phyloP scores from a whole-genome alignment of 164 flowering plant genomes.

The Malania oleifera region DNA sequence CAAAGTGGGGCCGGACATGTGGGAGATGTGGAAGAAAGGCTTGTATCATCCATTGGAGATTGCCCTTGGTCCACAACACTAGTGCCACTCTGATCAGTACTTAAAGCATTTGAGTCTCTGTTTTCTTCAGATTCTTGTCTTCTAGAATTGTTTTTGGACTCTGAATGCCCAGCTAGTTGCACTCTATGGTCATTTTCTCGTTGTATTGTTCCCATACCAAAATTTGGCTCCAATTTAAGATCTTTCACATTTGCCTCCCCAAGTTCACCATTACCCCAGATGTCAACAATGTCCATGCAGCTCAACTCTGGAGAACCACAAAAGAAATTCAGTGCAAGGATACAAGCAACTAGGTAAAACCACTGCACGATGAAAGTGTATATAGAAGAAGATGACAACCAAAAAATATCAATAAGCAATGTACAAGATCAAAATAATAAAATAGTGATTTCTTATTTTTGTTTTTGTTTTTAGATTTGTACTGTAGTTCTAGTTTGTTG shows the following conservation, averaged over 20 bases:
- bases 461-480: too few relatives aligned
- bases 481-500: too few relatives aligned
- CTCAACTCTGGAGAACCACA: constrained; percentile 39
- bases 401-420: too few relatives aligned
- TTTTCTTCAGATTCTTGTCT: constrained; percentile 34
- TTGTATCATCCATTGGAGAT: constrained; percentile 37
- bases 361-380: neutral
- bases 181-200: neutral
- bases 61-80: constrained; percentile 38
- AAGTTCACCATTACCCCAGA: constrained; percentile 41
- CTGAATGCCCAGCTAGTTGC: constrained; percentile 15
- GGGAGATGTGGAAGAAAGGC: constrained; percentile 39
- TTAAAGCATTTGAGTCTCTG: constrained; percentile 28
- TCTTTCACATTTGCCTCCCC: constrained; percentile 23
- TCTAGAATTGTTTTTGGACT: constrained; percentile 13
- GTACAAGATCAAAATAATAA: too few relatives aligned
- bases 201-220: neutral
- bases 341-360: neutral
- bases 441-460: too few relatives aligned
- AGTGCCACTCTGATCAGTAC: constrained; percentile 35
- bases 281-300: constrained; percentile 29
- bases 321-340: constrained; percentile 12
- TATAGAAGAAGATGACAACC: too few relatives aligned
- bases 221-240: constrained; percentile 34
- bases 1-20: constrained; percentile 56